A percentile compares a stretch with the other conserved stretches of the same genome.
Evolutionary conservation across 1,139 yeast species (phyloP).

Genomic region (Debaryomycetaceae sp.): DNA sequence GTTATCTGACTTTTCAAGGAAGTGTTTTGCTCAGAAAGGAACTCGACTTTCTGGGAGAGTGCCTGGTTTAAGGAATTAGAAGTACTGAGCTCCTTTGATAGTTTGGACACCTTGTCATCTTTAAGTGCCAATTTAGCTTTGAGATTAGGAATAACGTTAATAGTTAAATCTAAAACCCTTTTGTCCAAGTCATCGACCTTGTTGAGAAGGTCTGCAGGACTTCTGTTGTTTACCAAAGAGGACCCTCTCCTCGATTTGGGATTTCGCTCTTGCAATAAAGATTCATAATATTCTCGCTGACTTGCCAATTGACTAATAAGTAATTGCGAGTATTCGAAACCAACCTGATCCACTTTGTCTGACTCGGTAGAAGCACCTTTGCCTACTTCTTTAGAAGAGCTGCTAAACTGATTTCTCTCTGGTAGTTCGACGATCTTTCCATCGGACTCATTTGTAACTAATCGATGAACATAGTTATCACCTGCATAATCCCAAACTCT

Average conservation of each 20-base stretch:
- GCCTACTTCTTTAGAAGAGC: slow-evolving; percentile 4
- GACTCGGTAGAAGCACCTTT: slow-evolving; percentile 10
- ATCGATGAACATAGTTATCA: slow-evolving; percentile 84
- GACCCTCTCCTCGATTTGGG: slow-evolving; percentile 20
- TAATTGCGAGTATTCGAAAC: slow-evolving; percentile 76
- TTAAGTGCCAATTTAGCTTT: slow-evolving; percentile 27
- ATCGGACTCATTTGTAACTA: slow-evolving; percentile 80
- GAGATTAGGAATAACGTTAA: slow-evolving; percentile 30
- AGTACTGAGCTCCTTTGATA: slow-evolving; percentile 29
- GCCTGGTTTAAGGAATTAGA: slow-evolving; percentile 51
- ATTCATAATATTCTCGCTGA: slow-evolving; percentile 84
- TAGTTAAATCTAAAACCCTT: slow-evolving; percentile 20
- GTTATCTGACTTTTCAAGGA: slow-evolving; percentile 35
- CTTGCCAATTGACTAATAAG: slow-evolving; percentile 80
- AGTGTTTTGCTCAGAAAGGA: slow-evolving; percentile 34
- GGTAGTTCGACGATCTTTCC: slow-evolving; percentile 78
- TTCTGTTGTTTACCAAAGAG: slow-evolving; percentile 11
- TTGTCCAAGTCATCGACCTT: slow-evolving; percentile 30
- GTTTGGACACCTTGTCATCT: slow-evolving; percentile 28
- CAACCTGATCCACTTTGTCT: slow-evolving; percentile 51
- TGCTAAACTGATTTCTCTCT: slow-evolving; percentile 23
- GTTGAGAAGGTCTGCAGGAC: slow-evolving; percentile 28
- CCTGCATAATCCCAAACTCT: slow-evolving; percentile 97
- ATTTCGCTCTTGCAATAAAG: slow-evolving; percentile 45
- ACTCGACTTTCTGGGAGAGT: slow-evolving; percentile 56